Evolutionary conservation across 192 early-diverging fungal genomes (phyloP), one percentile per base, ranked within the genome.

Genomic region (Radiomyces spectabilis): DNA sequence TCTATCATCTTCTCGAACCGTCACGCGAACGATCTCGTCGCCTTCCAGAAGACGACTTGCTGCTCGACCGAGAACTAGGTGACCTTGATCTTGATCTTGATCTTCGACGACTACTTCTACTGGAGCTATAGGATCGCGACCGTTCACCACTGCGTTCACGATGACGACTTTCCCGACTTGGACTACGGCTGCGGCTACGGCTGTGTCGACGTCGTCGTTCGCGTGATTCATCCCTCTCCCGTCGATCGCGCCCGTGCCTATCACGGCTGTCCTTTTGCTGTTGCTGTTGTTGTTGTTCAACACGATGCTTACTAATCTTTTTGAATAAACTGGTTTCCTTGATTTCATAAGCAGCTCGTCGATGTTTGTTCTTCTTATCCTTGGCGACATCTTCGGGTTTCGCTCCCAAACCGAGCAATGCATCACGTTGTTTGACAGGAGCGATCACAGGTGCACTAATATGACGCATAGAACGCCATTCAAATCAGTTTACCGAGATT

Each of bases 361-460:
- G 41, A 12, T 42, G 21, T 26, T 57, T 25, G 13, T 38, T 18
- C 30, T 74, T 78, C 18, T 69, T 55, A 25, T 76, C 71, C 29
- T 72, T 66, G 16, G 74, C 70, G 8, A 73, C 57, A 25, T 73
- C 63, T 41, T 76, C 72, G 8, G 86, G 79, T 53, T 85, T 85
- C 1, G 92, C 92, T 24, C 92, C 92, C n/a, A 95, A 61, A 1
- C 92, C 92, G 4, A 95, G 66, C 10, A 91, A 53, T 33, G 81
- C 76, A 13, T 88, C 86, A 59, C 92, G 73, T 9, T 85, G 66
- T 46, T 80, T 72, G 22, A 63, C 51, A 41, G 51, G 42, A n/a
- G 27, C 5, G 12, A 30, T 13, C 16, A 32, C 16, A 15, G 53
- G 53, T 12, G 53, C 34, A 26, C 61, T 61, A 52, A n/a, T n/a